Base-by-base conservation (phyloP, 2,329 filamentous ascomycete genomes). In the Rutstroemia sp. region DNA sequence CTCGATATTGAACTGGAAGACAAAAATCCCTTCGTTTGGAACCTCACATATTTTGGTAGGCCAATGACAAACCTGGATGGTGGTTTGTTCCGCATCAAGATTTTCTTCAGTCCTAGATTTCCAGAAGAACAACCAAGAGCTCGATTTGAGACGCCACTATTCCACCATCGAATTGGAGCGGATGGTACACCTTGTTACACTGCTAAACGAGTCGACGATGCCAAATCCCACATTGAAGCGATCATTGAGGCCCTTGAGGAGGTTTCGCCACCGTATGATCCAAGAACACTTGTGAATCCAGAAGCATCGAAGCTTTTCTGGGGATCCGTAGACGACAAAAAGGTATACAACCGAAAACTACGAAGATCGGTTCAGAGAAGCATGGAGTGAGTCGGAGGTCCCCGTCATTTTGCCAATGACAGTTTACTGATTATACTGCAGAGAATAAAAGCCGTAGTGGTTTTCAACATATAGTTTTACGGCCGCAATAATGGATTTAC, bases 31-130 rank as follows among this genome's bases (percentile, higher is more conserved):
- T 96, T 96, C 67, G 78, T 92, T 19, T 97, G 94, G 94, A 72
- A 80, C 19, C 70, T 97, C 58, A 94, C 89, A 1, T 92, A 96
- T 69, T 95, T 96, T 68, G 94, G 94, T 25, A 82, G 86, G 54
- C 89, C 91, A 0, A 95, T 94, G 87, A 95, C 91, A 5, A 91
- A 95, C 63, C 81, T 97, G 2, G 92, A 97, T 64, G 92, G 92
- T 16, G 91, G 92, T 2, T 80, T 97, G 59, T 92, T 97, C 74
- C 83, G 82, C 59, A 86, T 96, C 70, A 86, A 79, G 65, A 77
- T 97, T 55, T 78, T 78, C 65, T 86, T 97, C 65, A 95, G 90
- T 65, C 86, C 89, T 5, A 81, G 83, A 5, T 97, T 96, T 67
- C 94, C 94, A 0, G 83, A 89, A 42, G 89, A 95, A 64, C 89